Conservation (phyloP, 2,329 filamentous ascomycete species). For the Nemania abortiva region DNA sequence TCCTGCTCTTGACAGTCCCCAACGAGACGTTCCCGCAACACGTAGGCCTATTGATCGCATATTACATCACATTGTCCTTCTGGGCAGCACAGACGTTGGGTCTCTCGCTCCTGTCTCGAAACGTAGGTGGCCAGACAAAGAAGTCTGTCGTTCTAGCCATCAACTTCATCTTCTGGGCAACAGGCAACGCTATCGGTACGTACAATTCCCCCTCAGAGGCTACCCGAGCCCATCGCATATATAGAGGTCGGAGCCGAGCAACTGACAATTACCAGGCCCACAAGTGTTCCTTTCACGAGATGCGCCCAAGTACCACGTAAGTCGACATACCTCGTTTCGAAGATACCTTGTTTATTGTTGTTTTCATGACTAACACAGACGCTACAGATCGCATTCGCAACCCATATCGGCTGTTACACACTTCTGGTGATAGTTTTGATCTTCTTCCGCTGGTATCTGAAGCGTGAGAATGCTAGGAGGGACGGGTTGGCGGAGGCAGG, state of each 20-base stretch:
- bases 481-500: slow-evolving; percentile 49
- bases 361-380: slow-evolving; percentile 13
- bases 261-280: slow-evolving; percentile 57
- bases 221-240: background rate
- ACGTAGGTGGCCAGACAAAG: slow-evolving; percentile 80
- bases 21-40: slow-evolving; percentile 69
- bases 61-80: slow-evolving; percentile 83
- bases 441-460: slow-evolving; percentile 69
- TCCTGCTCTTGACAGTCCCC: slow-evolving; percentile 76
- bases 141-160: slow-evolving; percentile 75
- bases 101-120: slow-evolving; percentile 75
- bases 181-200: slow-evolving; percentile 74
- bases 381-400: slow-evolving; percentile 70
- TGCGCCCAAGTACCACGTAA: slow-evolving; percentile 70
- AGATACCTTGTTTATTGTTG: too few relatives aligned
- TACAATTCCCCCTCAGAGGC: slow-evolving; percentile 29
- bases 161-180: slow-evolving; percentile 78
- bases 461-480: slow-evolving; percentile 63
- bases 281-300: slow-evolving; percentile 73
- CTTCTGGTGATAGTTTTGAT: slow-evolving; percentile 69
- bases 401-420: slow-evolving; percentile 76
- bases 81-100: slow-evolving; percentile 78
- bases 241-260: background rate
- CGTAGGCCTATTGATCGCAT: slow-evolving; percentile 76
- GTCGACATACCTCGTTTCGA: slow-evolving; percentile 1